These are phyloP conservation scores for Cladobotryum mycophilum DNA, from an alignment of 2,329 filamentous ascomycete species.

Conservation along the genomic window DNA sequence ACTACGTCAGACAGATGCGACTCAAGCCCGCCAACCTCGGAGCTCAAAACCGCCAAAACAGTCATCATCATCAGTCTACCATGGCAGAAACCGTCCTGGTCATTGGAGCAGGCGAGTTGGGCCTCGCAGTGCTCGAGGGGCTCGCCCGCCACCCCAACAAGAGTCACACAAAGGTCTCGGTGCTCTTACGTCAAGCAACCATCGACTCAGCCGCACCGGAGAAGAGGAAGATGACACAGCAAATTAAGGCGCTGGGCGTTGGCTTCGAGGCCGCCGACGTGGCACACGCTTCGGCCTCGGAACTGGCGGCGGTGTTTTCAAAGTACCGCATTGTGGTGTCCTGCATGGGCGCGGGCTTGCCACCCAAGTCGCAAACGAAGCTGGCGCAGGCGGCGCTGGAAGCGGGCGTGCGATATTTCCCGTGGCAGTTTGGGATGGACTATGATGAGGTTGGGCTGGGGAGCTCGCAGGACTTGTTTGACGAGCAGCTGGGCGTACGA, in stretches of 20 bases:
- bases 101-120: constrained; percentile 62
- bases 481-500: constrained; percentile 59
- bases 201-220: constrained; percentile 32
- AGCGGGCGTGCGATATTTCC: constrained; percentile 50
- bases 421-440: constrained; percentile 70
- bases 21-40: constrained; percentile 13
- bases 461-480: constrained; percentile 58
- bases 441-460: constrained; percentile 58
- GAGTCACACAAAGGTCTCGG: constrained; percentile 34
- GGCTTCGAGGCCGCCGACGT: constrained; percentile 40
- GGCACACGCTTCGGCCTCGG: constrained; percentile 26
- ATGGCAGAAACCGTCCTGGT: constrained; percentile 43
- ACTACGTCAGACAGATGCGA: background rate
- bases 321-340: constrained; percentile 50
- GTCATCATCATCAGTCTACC: constrained; percentile 1
- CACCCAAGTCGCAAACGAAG: constrained; percentile 50
- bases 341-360: constrained; percentile 54
- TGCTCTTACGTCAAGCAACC: constrained; percentile 48
- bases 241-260: constrained; percentile 33
- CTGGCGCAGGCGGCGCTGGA: constrained; percentile 48
- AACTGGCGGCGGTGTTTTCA: constrained; percentile 37
- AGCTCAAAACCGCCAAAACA: constrained; percentile 9
- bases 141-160: constrained; percentile 42
- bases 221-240: constrained; percentile 29
- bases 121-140: constrained; percentile 46